These are phyloP conservation scores for Paraphaeosphaeria sporulosa DNA, from an alignment of 2,329 filamentous ascomycete species.

Conservation along the genomic window DNA sequence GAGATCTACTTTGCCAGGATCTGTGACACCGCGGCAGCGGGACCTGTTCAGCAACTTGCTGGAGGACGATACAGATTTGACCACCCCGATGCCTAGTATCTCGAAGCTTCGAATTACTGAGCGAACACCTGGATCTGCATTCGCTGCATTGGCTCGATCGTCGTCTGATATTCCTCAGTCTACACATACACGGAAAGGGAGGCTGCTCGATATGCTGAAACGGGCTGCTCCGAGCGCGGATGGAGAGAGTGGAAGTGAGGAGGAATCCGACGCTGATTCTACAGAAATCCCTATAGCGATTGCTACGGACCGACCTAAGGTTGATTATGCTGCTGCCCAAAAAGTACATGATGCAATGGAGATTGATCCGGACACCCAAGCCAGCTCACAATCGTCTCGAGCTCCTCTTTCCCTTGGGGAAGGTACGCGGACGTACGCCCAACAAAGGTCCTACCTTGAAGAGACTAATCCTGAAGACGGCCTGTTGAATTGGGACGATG, in stretches of 20 bases:
- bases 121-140: slow-evolving; percentile 27
- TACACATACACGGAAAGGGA: slow-evolving; percentile 32
- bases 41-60: slow-evolving; percentile 44
- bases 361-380: slow-evolving; percentile 24
- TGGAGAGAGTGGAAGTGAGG: slow-evolving; percentile 35
- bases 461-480: slow-evolving; percentile 57
- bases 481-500: slow-evolving; percentile 40
- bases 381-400: slow-evolving; percentile 40
- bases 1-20: slow-evolving; percentile 28
- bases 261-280: slow-evolving; percentile 25
- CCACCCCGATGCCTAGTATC: slow-evolving; percentile 43
- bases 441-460: slow-evolving; percentile 66
- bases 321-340: background rate
- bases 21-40: slow-evolving; percentile 47
- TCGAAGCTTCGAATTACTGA: slow-evolving; percentile 40
- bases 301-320: slow-evolving; percentile 2
- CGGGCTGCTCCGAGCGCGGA: slow-evolving; percentile 32
- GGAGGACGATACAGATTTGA: slow-evolving; percentile 33
- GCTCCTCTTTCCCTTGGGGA: slow-evolving; percentile 23
- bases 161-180: slow-evolving; percentile 42
- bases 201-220: slow-evolving; percentile 44
- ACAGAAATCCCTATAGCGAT: slow-evolving; percentile 5
- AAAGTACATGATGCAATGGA: slow-evolving; percentile 27
- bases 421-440: slow-evolving; percentile 64
- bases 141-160: slow-evolving; percentile 37